Base-by-base conservation (phyloP, 1,284 basidiomycete species). In the Ceratobasidium sp. region DNA sequence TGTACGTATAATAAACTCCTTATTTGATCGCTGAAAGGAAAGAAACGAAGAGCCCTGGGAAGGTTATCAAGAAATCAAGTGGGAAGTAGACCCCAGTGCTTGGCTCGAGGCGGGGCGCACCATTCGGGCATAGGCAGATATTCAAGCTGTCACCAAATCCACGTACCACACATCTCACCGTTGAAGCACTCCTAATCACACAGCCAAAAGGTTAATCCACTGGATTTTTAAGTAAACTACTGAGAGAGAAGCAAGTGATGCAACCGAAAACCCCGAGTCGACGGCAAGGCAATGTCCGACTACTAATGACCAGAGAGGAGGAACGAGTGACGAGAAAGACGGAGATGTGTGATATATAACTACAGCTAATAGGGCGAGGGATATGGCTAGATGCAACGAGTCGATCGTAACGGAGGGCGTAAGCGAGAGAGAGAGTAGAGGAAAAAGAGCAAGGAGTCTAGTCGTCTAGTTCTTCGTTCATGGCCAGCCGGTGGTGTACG, bases 401-500 rank as follows among this genome's bases (percentile, higher is more conserved):
- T 26, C 20, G n/a, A 42, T 63, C 76, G 76, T 60, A 60, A 66
- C 44, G 46, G 33, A 26, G 66, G 23, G 33, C 55, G 55, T 60
- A n/a, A n/a, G n/a, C n/a, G n/a, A n/a, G 23, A 71, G 51, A 56
- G 28, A 10, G n/a, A 20, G 33, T 33, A 60, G 39, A 33, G 53
- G 49, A 71, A 26, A 58, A 71, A 39, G 28, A 40, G 46, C 18
- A 49, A 20, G 4, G 33, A 51, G 10, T 61, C 39, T 76, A 76
- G 26, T 76, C 73, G 73, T 76, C 73, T 49, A 76, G 51, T 53
- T 76, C 73, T 58, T 76, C 73, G 58, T 66, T 67, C 73, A 76
- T 76, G 33, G 73, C 64, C 23, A 76, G 33, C 44, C 73, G 73
- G 56, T 67, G 73, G 53, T 76, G 73, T 33, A 76, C 73, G 44